Base-by-base conservation (phyloP, 2,329 filamentous ascomycete species). In the Ophiostoma australiae region DNA sequence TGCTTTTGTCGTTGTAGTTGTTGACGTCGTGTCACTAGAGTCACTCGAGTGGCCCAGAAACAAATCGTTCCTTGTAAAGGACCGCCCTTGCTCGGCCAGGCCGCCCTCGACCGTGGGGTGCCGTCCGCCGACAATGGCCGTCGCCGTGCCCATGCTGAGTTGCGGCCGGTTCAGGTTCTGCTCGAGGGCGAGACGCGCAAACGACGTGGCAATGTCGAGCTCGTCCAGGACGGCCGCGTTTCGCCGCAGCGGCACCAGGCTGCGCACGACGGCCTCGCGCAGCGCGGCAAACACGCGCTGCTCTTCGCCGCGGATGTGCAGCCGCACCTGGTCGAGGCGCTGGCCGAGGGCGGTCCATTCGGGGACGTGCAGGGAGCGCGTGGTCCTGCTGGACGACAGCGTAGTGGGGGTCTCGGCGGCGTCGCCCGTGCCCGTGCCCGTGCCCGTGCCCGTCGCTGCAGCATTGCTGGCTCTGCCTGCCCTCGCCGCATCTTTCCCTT, bases 211-310 rank as follows among this genome's bases (percentile, higher is more conserved):
- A 52, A 99, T 91, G 80, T 99, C 95, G 10, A 99, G 86, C 79
- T 97, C 94, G 78, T 98, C 94, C 27, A 99, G 87, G 0, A 97
- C 91, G n/a, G 88, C 86, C 13, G 94, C 94, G 79, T 97, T 98
- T 71, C 91, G 91, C 6, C 95, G 90, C 17, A 99, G 86, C 76
- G 90, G 92, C 73, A 97, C 88, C 3, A 99, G 86, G 76, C 94
- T 94, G 67, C 86, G 81, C 4, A 98, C 89, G 0, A 97, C 93
- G 69, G 87, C 84, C 73, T 89, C 86, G 39, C 94, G 90, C 10
- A 99, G 84, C 5, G 85, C 81, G 71, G 87, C 84, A 75, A 98
- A 93, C 8, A 99, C 90, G 65, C 86, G 85, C 76, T 93, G 87
- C 80, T 99, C 95, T 79, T 97, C 95, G 72, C 86, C 84, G 52